A percentile compares a stretch with the other conserved stretches of the same genome.
Evolutionary conservation across 306 rosid species (phyloP).

Genomic region (Acacia confusa): DNA sequence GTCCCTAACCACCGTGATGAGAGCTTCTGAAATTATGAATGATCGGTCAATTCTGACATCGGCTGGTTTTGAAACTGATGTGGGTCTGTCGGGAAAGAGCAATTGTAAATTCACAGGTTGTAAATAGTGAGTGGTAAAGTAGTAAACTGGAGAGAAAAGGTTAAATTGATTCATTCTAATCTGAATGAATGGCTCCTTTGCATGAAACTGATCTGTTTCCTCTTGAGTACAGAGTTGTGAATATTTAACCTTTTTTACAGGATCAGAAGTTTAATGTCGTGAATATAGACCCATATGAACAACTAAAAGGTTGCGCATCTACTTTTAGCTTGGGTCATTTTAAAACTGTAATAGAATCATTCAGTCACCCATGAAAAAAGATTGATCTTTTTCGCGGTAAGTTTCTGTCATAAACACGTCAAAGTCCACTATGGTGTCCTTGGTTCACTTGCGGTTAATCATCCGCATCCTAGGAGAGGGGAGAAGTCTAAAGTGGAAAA

Average conservation of each 20-base stretch:
- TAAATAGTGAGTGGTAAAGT: slow-evolving; percentile 25
- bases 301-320: not conserved
- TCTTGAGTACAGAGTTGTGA: not conserved
- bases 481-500: too few relatives aligned
- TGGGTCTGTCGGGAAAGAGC: slow-evolving; percentile 27
- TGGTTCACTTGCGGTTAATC: not conserved
- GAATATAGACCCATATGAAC: not conserved
- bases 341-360: too few relatives aligned
- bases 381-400: not conserved
- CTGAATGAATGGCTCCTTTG: not conserved
- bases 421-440: not conserved
- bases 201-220: not conserved
- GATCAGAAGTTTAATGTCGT: not conserved
- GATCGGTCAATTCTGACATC: not conserved
- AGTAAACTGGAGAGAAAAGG: slow-evolving; percentile 5
- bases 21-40: slow-evolving; percentile 16
- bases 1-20: not conserved
- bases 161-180: slow-evolving; percentile 29
- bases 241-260: not conserved
- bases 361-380: not conserved
- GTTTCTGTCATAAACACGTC: not conserved
- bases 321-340: not conserved
- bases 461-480: too few relatives aligned
- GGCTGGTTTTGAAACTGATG: slow-evolving; percentile 30
- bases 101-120: slow-evolving; percentile 37